Base-by-base conservation (phyloP, 306 rosid species). In the Quercus agrifolia region DNA sequence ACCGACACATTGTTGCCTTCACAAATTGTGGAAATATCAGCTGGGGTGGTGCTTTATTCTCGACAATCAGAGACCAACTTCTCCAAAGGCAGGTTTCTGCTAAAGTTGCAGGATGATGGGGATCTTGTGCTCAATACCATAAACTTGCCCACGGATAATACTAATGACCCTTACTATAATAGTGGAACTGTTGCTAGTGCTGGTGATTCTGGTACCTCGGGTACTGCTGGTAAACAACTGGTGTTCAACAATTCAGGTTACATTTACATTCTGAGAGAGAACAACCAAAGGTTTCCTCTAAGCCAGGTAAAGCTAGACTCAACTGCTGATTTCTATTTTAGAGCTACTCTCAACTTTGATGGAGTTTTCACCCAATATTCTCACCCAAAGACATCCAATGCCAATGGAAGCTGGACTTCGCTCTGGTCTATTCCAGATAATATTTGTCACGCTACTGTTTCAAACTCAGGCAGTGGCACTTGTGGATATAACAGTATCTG, bases 401-500 rank as follows among this genome's bases (percentile, higher is more conserved):
- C 46, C 13, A 70, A 20, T 4, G 77, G 52, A 35, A 77, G 75
- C 13, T 86, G 89, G 89, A 12, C 33, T 10, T 4, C 63, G 56
- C 12, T 21, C 27, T 46, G 31, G 76, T 27, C 38, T 3, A 1
- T 9, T n/a, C 89, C 89, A 41, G 82, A 73, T 19, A 76, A 86
- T 35, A 86, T 86, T 25, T 86, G 55, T 41, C 0, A 0, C 0
- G 74, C 69, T 2, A 17, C 1, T 44, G 0, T 11, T 8, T 10
- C 14, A 46, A 46, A 35, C 9, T 6, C n/a, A 1, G 86, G 92
- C 13, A 77, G 21, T 14, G 89, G 88, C 10, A 71, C 85, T 11
- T 88, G 94, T 59, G 92, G 92, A 2, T 80, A 75, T 71, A 86
- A 90, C 59, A 87, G 91, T 52, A 64, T 86, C 14, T 90, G 94